Conservation (phyloP, 2,329 filamentous ascomycete species). For the Fusarium irregulare region DNA sequence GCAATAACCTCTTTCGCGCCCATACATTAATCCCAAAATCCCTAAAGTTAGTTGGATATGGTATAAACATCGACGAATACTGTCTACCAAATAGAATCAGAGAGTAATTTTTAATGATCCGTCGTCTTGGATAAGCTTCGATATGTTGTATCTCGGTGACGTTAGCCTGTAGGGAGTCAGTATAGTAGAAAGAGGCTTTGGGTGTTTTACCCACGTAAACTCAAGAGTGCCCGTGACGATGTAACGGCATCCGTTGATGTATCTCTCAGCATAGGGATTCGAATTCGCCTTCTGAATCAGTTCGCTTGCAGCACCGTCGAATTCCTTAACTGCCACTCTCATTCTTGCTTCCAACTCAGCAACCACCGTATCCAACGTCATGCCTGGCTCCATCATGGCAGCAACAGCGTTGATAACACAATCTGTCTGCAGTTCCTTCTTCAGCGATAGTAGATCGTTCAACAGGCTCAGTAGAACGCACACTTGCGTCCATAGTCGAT, state of each 20-base stretch:
- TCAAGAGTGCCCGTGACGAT: constrained; percentile 49
- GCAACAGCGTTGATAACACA: constrained; percentile 49
- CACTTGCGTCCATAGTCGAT: constrained; percentile 42
- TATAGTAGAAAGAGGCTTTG: not conserved
- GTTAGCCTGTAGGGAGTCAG: constrained; percentile 42
- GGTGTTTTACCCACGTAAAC: constrained; percentile 47
- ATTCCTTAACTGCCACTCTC: constrained; percentile 34
- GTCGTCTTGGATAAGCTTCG: constrained; percentile 46
- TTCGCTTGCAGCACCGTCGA: constrained; percentile 40
- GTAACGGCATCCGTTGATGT: constrained; percentile 48
- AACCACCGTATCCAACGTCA: constrained; percentile 41
- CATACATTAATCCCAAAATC: not conserved
- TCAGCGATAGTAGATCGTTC: constrained; percentile 50
- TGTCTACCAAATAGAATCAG: constrained; percentile 23
- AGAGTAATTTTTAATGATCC: constrained; percentile 50
- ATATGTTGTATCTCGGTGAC: constrained; percentile 50
- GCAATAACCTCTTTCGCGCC: constrained; percentile 10
- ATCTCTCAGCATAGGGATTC: constrained; percentile 29
- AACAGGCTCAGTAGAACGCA: constrained; percentile 42
- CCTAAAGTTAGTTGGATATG: not conserved
- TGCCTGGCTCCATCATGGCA: constrained; percentile 40
- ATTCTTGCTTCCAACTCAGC: constrained; percentile 40
- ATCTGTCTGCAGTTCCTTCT: constrained; percentile 47
- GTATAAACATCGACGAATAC: not conserved
- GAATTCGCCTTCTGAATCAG: constrained; percentile 32